A percentile compares a stretch with the other conserved stretches of the same genome.
Evolutionary conservation across 2,329 filamentous ascomycete species (phyloP).

Genomic region (Talaromyces funiculosus): DNA sequence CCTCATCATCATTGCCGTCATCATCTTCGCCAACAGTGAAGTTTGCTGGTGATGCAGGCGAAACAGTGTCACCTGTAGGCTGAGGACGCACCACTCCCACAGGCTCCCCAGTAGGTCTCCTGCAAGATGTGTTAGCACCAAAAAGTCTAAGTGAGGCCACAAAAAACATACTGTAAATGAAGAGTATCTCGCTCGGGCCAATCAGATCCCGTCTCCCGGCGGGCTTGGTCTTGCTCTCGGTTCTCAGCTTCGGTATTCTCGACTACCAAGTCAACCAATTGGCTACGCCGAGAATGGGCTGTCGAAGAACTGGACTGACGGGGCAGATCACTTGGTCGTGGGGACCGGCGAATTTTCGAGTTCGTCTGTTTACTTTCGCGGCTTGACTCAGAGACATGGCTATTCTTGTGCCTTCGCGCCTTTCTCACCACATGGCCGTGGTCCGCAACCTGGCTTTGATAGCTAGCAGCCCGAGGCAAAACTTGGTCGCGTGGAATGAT

Average conservation of each 20-base stretch:
- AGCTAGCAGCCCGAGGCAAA: constrained; percentile 51
- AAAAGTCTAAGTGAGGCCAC: constrained; percentile 1
- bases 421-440: constrained; percentile 30
- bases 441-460: constrained; percentile 31
- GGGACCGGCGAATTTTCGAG: constrained; percentile 25
- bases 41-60: constrained; percentile 3
- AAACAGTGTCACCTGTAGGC: not conserved
- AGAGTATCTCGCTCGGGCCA: constrained; percentile 48
- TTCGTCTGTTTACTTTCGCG: constrained; percentile 29
- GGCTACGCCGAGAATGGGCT: constrained; percentile 53
- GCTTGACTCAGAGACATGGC: constrained; percentile 22
- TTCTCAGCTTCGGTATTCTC: constrained; percentile 60
- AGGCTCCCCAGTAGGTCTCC: constrained; percentile 28
- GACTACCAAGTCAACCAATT: constrained; percentile 62
- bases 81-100: constrained; percentile 21
- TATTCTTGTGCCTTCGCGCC: constrained; percentile 32
- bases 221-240: constrained; percentile 55
- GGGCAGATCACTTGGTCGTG: constrained; percentile 21
- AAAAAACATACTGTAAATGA: constrained; percentile 28
- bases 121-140: constrained; percentile 20
- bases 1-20: constrained; percentile 17
- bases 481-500: constrained; percentile 68
- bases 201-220: constrained; percentile 57
- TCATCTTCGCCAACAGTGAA: constrained; percentile 13
- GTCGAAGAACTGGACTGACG: constrained; percentile 34